A percentile compares a stretch with the other conserved stretches of the same genome.
Evolutionary conservation across 129 eudicot genomes (phyloP).

Genomic region (Silybum marianum): DNA sequence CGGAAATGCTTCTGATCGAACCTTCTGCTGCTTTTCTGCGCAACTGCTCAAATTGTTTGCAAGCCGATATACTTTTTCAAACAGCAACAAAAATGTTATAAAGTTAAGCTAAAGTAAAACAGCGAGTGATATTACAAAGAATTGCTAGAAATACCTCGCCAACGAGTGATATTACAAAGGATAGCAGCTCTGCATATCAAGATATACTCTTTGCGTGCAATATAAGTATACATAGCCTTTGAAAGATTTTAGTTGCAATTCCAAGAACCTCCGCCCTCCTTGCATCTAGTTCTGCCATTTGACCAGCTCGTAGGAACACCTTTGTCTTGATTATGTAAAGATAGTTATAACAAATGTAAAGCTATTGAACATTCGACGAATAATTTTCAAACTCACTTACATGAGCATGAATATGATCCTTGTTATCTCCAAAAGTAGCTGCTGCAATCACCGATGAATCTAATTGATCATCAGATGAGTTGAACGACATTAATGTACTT

Average conservation of each 20-base stretch:
- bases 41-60: slow-evolving; percentile 78
- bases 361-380: neutral
- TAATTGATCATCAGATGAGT: too few species aligned
- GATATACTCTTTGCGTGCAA: slow-evolving; percentile 83
- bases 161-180: slow-evolving; percentile 73
- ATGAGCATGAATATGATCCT: neutral
- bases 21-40: slow-evolving; percentile 84
- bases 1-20: slow-evolving; percentile 83
- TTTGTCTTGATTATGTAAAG: slow-evolving; percentile 90
- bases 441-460: too few species aligned
- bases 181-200: slow-evolving; percentile 84
- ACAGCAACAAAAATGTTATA: neutral
- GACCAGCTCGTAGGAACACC: slow-evolving; percentile 97
- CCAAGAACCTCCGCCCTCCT: slow-evolving; percentile 98
- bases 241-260: slow-evolving; percentile 85
- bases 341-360: neutral
- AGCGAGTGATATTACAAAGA: neutral
- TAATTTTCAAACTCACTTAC: neutral
- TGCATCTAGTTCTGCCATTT: slow-evolving; percentile 99
- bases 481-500: too few species aligned
- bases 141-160: slow-evolving; percentile 68
- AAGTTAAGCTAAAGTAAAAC: neutral
- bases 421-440: neutral
- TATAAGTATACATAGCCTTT: slow-evolving; percentile 87
- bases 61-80: slow-evolving; percentile 66